Conservation (phyloP, 257 asterid genomes). For the Solanum acaule region DNA sequence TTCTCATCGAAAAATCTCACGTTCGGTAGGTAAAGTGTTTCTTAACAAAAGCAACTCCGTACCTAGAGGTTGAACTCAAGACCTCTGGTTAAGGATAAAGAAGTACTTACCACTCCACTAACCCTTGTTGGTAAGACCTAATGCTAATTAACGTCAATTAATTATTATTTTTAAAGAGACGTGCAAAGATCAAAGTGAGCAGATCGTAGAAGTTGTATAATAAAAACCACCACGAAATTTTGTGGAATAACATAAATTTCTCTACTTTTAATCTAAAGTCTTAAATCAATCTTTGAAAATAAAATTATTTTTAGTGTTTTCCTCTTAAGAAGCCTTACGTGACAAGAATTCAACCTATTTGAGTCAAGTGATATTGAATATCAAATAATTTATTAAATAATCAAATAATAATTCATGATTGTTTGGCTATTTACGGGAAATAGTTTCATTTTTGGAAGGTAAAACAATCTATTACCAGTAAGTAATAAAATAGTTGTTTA, state of each 20-base stretch:
- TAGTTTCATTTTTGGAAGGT: not conserved
- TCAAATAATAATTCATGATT: not conserved
- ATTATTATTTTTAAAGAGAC: not conserved
- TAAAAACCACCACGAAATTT: not conserved
- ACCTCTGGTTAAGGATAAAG: no score
- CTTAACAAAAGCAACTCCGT: no score
- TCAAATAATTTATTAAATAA: not conserved
- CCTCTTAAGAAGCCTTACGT: not conserved
- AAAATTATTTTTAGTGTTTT: not conserved
- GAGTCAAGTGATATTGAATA: not conserved
- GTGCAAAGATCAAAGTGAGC: not conserved
- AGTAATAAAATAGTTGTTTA: not conserved
- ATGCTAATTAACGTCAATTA: not conserved
- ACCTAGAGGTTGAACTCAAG: not conserved
- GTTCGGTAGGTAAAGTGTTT: no score
- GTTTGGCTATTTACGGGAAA: not conserved
- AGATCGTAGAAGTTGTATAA: not conserved
- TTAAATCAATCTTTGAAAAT: not conserved
- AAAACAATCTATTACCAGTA: not conserved
- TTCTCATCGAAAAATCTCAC: not conserved
- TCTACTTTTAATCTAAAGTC: not conserved
- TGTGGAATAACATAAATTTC: not conserved
- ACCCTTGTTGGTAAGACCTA: not conserved
- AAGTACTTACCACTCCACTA: not conserved
- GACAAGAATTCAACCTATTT: not conserved